Base-by-base conservation (phyloP, 1,139 yeast species). In the Kodamaea alishanica region DNA sequence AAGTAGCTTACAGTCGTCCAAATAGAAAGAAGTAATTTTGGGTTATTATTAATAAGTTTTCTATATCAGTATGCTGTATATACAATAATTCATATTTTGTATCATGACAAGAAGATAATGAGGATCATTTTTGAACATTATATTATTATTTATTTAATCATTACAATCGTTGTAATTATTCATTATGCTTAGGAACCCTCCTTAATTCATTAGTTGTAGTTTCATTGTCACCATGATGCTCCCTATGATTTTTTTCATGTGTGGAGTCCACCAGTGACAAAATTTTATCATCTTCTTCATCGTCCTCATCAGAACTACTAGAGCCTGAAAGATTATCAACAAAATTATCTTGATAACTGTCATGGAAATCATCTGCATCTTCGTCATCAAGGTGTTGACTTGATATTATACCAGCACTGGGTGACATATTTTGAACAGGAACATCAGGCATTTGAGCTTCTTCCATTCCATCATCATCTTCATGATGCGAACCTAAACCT, bases 1-100 rank as follows among this genome's bases (percentile, higher is more conserved):
- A 78, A 51, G 79, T 77, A 2, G 68, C 77, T 2, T 76, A 76
- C 45, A 67, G 75, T 8, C 67, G 80, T 51, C 50, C 60, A 12
- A 44, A 47, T 41, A 41, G 53, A 51, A 30, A 30, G 33, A 33
- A 26, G 36, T 26, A 10, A n/a, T 9, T 26, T 26, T 26, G 4
- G n/a, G 28, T n/a, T 26, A 10, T 10, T 26, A 26, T 26, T 26
- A 26, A 26, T n/a, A 25, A 25, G 9, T 3, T 15, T 15, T 15
- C 20, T 15, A 15, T 15, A 15, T 15, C 20, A 15, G 3, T 15
- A 15, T 15, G 20, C 4, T 15, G 20, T 15, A 15, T 15, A 15
- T 15, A 15, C 20, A 15, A 15, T 15, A 15, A 4, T 15, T 15
- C 20, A 15, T 15, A 15, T 15, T 15, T 15, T 15, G 20, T 15